Evolutionary conservation across 2,329 filamentous ascomycete genomes (phyloP), one percentile per base, ranked within the genome.

Genomic region (Pseudogymnoascus sp.): DNA sequence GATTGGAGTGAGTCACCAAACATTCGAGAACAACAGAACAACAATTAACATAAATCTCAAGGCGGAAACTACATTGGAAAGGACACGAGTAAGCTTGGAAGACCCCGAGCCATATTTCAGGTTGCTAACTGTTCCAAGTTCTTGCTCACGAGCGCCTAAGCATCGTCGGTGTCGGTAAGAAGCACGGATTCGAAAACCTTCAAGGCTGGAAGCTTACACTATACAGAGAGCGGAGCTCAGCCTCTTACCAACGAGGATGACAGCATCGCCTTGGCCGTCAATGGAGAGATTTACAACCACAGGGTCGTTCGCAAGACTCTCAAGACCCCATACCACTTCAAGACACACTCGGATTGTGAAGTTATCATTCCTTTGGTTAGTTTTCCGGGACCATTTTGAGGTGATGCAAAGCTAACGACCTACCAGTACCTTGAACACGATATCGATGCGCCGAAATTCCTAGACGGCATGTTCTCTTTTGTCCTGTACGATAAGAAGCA

Each of bases 251-350:
- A 92, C 81, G 86, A 91, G 69, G 93, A 97, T 75, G 88, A 87
- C 68, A 88, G 83, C 71, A 88, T 99, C 71, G 87, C 93, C 67
- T 86, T 99, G 65, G 93, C 94, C 67, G 94, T 97, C 85, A 99
- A 99, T 78, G 94, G 94, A 78, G 94, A 99, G 77, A 99, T 99
- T 75, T 99, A 99, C 84, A 99, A 99, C 86, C 94, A 99, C 80
- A 90, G 93, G 74, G 85, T 96, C 72, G 83, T 99, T 72, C 89
- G 94, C 74, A 97, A 97, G 80, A 81, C 81, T 70, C 81, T 97
- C 71, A 91, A 91, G 78, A 85, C 81, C 64, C 84, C 87, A 38
- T 97, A 97, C 78, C 88, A 92, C 77, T 99, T 97, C 87, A 97
- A 97, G 87, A 99, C 94, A 68, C 89, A 94, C 74, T 97, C 93